Base-by-base conservation (phyloP, 257 asterid genomes). In the Nicotiana obtusifolia region DNA sequence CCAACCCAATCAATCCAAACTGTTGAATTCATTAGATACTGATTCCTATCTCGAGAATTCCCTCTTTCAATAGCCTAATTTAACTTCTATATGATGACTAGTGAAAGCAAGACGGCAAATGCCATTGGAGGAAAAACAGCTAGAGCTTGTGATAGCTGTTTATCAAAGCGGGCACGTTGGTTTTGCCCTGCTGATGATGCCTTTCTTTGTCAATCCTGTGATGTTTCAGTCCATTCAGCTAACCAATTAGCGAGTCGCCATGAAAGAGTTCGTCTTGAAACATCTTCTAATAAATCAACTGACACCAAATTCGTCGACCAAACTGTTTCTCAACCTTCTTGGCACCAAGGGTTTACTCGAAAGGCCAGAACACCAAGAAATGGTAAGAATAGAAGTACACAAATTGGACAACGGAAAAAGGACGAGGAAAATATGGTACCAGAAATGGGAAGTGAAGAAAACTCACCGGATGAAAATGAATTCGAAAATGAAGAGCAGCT, bases 141-240 rank as follows among this genome's bases (percentile, higher is more conserved):
- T 5, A 84, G 94, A 81, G 90, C 93, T 16, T 93, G 97, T 10
- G 95, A 93, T 44, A 88, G 91, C 90, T 93, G 98, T 85, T 54
- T 93, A 4, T 26, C 82, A 15, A 90, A 90, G 64, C 80, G 97
- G 59, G 98, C 98, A 2, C 84, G 95, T 22, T 93, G 98, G 97
- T 92, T 87, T 84, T 93, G 98, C 73, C 85, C 88, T 0, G 93
- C 95, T 0, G 97, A 92, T 26, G 98, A 93, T 35, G 98, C 98
- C 30, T 93, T 90, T 65, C 95, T 93, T 35, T 93, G 98, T 83
- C 98, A 91, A 77, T 33, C 88, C 11, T 93, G 98, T 44, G 98
- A 93, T 54, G 75, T 76, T 64, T 79, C 89, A 2, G 93, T 93
- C 3, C 97, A 93, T 85, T 89, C 93, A 5, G 98, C 94, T 0